Conservation (phyloP, 2,329 filamentous ascomycete genomes). For the Fusarium metavorans region DNA sequence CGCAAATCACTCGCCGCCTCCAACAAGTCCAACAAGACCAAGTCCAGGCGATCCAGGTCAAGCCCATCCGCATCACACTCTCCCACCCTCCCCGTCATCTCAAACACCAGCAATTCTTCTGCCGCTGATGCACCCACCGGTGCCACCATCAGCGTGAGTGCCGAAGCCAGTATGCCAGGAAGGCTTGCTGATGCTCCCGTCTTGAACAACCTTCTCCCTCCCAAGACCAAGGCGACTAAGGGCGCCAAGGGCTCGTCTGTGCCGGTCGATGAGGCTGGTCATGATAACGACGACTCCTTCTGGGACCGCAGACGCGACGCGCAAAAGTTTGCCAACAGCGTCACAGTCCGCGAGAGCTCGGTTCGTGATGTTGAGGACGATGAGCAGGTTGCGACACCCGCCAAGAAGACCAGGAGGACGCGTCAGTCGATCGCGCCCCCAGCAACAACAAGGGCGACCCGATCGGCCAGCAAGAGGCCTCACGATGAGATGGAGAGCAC, state of each 20-base stretch:
- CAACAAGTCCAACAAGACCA: slow-evolving; percentile 32
- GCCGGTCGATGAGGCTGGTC: slow-evolving; percentile 46
- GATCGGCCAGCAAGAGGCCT: slow-evolving; percentile 64
- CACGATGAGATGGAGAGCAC: slow-evolving; percentile 67
- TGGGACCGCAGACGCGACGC: slow-evolving; percentile 54
- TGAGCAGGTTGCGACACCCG: slow-evolving; percentile 48
- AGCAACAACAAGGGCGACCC: slow-evolving; percentile 58
- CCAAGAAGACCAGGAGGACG: slow-evolving; percentile 50
- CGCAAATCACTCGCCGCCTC: slow-evolving; percentile 52
- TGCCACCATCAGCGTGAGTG: slow-evolving; percentile 41
- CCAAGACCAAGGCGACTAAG: slow-evolving; percentile 47
- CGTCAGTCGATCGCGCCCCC: slow-evolving; percentile 51
- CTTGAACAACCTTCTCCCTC: slow-evolving; percentile 48
- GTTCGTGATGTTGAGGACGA: slow-evolving; percentile 49
- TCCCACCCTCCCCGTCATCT: slow-evolving; percentile 25
- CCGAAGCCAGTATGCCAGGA: slow-evolving; percentile 56
- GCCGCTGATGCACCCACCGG: slow-evolving; percentile 39
- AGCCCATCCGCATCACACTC: slow-evolving; percentile 53
- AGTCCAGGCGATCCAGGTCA: slow-evolving; percentile 51
- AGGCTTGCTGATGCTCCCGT: slow-evolving; percentile 50
- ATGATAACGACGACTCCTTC: slow-evolving; percentile 48
- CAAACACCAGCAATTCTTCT: slow-evolving; percentile 28
- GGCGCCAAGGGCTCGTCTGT: slow-evolving; percentile 45
- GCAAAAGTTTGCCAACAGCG: slow-evolving; percentile 54
- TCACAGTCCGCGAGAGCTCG: slow-evolving; percentile 53